These are phyloP conservation scores for Cutaneotrichosporon cutaneum DNA, from an alignment of 1,284 basidiomycete species.

Conservation along the genomic window DNA sequence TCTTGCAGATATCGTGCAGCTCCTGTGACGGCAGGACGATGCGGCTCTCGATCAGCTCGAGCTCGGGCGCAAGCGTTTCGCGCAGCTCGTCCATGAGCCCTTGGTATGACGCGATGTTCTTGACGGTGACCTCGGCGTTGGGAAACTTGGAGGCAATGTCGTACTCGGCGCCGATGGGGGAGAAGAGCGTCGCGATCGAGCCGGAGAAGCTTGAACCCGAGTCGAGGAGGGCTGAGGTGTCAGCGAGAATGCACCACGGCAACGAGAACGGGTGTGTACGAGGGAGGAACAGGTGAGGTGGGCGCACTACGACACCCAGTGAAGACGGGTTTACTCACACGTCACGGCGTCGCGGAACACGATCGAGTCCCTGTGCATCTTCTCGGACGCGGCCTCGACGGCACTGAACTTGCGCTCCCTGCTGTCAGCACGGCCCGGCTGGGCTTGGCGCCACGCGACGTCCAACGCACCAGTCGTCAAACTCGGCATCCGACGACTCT, in stretches of 20 bases:
- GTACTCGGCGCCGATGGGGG: constrained; percentile 77
- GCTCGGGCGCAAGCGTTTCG: constrained; percentile 75
- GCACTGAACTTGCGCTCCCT: constrained; percentile 69
- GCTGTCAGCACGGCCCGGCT: constrained; percentile 1
- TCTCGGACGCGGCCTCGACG: constrained; percentile 79
- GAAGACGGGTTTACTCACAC: constrained; percentile 59
- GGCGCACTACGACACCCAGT: too few species aligned
- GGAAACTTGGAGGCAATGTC: constrained; percentile 77
- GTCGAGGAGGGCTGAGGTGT: constrained; percentile 68
- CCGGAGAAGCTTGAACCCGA: constrained; percentile 72
- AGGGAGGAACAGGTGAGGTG: too few species aligned
- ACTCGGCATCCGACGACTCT: constrained; percentile 86
- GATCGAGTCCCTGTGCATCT: constrained; percentile 87
- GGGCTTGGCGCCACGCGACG: background rate
- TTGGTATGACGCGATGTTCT: constrained; percentile 71
- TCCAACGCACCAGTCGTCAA: constrained; percentile 54
- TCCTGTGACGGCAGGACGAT: constrained; percentile 86
- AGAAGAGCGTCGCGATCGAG: constrained; percentile 75
- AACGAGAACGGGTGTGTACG: too few species aligned
- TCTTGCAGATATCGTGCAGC: constrained; percentile 79
- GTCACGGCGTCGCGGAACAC: constrained; percentile 80
- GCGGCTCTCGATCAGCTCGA: constrained; percentile 90
- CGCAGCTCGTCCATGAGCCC: constrained; percentile 79
- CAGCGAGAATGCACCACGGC: constrained; percentile 1
- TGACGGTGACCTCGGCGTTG: constrained; percentile 71